A percentile compares a stretch with the other conserved stretches of the same genome.
phyloP scores from a whole-genome alignment of 2,329 filamentous ascomycete genomes.

The Teratosphaeriaceae sp. region DNA sequence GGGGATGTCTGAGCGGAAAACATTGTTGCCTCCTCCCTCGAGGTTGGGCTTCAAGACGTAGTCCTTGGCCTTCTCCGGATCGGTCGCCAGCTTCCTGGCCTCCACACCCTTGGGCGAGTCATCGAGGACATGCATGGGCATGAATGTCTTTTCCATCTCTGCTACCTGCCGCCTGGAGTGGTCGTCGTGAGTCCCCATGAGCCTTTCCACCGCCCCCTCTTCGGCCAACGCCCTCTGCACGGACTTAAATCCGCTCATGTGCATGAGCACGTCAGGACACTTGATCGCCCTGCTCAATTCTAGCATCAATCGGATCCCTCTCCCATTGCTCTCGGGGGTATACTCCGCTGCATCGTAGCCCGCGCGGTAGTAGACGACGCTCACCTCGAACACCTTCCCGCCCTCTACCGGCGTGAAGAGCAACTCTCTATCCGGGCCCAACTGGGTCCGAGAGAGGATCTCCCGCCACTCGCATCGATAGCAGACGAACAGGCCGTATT shows the following conservation, averaged over 20 bases:
- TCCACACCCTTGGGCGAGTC: constrained; percentile 21
- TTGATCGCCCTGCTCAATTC: constrained; percentile 39
- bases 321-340: constrained; percentile 18
- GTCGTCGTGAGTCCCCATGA: too few relatives aligned
- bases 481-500: constrained; percentile 35
- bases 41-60: constrained; percentile 40
- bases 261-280: constrained; percentile 37
- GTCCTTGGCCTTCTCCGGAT: constrained; percentile 17
- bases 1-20: constrained; percentile 35
- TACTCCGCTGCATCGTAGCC: constrained; percentile 39
- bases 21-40: constrained; percentile 40
- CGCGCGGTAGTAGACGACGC: constrained; percentile 39
- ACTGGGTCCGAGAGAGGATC: constrained; percentile 24
- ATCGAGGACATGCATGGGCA: constrained; percentile 33
- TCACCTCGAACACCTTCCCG: constrained; percentile 31
- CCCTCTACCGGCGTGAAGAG: constrained; percentile 36
- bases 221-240: constrained; percentile 36
- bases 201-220: constrained; percentile 29
- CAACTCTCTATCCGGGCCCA: constrained; percentile 28
- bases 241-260: constrained; percentile 39
- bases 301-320: constrained; percentile 28
- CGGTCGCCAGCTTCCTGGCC: constrained; percentile 21
- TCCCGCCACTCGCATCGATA: constrained; percentile 34
- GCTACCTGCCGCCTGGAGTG: constrained; percentile 14
- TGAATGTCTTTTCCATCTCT: constrained; percentile 31